Percentiles rank a stretch among this genome's conserved stretches.
Conservation (phyloP, 2,329 filamentous ascomycete species). For the Exophiala aquamarina region DNA sequence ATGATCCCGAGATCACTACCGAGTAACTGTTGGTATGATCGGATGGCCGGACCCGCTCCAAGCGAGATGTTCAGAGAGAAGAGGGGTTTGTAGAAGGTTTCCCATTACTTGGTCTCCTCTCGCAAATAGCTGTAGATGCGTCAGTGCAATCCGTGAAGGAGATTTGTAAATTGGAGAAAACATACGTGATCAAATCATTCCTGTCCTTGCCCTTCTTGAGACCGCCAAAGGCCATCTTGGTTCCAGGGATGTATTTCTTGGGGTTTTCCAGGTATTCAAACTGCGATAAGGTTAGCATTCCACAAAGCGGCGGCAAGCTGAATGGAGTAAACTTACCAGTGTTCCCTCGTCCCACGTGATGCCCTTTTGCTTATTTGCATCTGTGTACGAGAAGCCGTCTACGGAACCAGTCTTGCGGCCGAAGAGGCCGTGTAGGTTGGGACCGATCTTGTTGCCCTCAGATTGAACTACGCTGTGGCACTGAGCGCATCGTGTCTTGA, state of each 20-base stretch:
- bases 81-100: neutral
- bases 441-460: conserved; percentile 97
- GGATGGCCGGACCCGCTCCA: conserved; percentile 5
- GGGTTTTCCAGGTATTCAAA: conserved; percentile 99
- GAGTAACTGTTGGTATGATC: conserved; percentile 1
- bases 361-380: conserved; percentile 98
- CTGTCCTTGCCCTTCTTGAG: conserved; percentile 99
- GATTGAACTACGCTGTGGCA: conserved; percentile 93
- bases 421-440: conserved; percentile 94
- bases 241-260: conserved; percentile 99
- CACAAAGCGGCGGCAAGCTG: neutral
- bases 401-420: conserved; percentile 92
- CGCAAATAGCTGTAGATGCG: conserved; percentile 29
- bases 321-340: conserved; percentile 59
- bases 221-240: conserved; percentile 99
- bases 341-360: conserved; percentile 83
- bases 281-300: conserved; percentile 44
- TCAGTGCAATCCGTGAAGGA: conserved; percentile 18
- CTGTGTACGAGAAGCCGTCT: conserved; percentile 94
- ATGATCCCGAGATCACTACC: conserved; percentile 13
- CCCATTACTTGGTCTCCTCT: conserved; percentile 33
- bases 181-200: conserved; percentile 97
- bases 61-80: neutral
- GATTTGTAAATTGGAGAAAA: conserved; percentile 28
- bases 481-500: conserved; percentile 98